A percentile compares a stretch with the other conserved stretches of the same genome.
These are phyloP conservation scores for Haberlea rhodopensis DNA, from an alignment of 257 asterid genomes.

Conservation along the genomic window DNA sequence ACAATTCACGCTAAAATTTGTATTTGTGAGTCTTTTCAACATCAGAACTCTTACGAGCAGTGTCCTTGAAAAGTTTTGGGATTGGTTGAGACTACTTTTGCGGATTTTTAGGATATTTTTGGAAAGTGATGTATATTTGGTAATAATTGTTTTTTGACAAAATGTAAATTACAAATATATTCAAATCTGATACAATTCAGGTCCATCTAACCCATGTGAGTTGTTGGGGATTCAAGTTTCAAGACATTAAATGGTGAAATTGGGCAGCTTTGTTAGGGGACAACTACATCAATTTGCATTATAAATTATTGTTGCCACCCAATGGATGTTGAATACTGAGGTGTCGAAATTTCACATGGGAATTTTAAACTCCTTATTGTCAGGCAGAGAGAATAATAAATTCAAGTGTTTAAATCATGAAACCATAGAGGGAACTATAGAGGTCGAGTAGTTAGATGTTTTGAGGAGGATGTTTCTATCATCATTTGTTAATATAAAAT, in stretches of 20 bases:
- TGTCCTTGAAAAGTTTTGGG: too few relatives aligned
- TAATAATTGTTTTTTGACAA: too few relatives aligned
- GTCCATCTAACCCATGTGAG: conserved; percentile 51
- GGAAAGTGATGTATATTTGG: too few relatives aligned
- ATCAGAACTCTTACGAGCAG: too few relatives aligned
- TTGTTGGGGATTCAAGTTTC: conserved; percentile 37
- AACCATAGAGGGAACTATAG: not conserved
- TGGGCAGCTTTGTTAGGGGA: conserved; percentile 30
- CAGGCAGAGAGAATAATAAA: conserved; percentile 17
- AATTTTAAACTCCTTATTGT: conserved; percentile 13
- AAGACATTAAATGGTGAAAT: conserved; percentile 37
- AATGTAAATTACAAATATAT: too few relatives aligned
- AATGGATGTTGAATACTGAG: conserved; percentile 29
- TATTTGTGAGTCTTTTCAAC: too few relatives aligned
- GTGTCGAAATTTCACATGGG: conserved; percentile 27
- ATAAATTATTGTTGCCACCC: conserved; percentile 25
- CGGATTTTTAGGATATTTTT: too few relatives aligned
- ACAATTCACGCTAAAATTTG: too few relatives aligned
- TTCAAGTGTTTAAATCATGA: conserved; percentile 3
- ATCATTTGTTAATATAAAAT: too few relatives aligned
- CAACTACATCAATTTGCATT: conserved; percentile 30
- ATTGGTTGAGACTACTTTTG: too few relatives aligned
- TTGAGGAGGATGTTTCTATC: too few relatives aligned
- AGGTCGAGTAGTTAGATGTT: too few relatives aligned
- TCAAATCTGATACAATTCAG: conserved; percentile 22